Conservation (phyloP, 139 green algal species). For the Chlorella vulgaris region DNA sequence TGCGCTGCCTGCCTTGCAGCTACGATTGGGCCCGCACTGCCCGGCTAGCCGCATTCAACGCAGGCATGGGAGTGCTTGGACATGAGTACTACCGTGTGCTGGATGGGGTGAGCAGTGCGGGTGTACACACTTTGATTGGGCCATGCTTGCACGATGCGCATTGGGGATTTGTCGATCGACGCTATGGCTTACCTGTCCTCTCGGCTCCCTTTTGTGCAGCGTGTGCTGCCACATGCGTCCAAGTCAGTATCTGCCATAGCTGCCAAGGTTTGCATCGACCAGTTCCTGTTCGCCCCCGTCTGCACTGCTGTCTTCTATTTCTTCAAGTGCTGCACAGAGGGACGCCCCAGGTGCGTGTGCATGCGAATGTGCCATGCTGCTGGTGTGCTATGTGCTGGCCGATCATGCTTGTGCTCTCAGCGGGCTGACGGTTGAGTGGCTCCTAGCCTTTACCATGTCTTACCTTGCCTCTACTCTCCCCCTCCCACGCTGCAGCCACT, state of each 20-base stretch:
- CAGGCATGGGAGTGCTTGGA: slow-evolving; percentile 24
- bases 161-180: background rate
- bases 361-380: background rate
- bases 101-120: slow-evolving; percentile 28
- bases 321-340: slow-evolving; percentile 35
- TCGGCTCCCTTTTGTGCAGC: background rate
- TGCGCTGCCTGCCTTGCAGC: background rate
- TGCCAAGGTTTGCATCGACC: slow-evolving; percentile 61
- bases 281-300: slow-evolving; percentile 60
- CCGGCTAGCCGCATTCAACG: slow-evolving; percentile 40
- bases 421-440: too few relatives aligned
- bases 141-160: background rate
- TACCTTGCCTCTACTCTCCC: too few relatives aligned
- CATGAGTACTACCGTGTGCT: slow-evolving; percentile 45
- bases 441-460: too few relatives aligned
- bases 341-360: slow-evolving; percentile 10
- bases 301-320: slow-evolving; percentile 64
- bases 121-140: background rate
- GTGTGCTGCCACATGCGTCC: slow-evolving; percentile 41
- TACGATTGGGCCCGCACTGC: slow-evolving; percentile 40
- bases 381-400: too few relatives aligned
- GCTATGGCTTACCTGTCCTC: background rate
- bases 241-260: slow-evolving; percentile 45
- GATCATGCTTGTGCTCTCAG: too few relatives aligned
- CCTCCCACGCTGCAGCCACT: slow-evolving; percentile 9